phyloP scores from a whole-genome alignment of 768 basidiomycete species.

The Boletellus emodensis region DNA sequence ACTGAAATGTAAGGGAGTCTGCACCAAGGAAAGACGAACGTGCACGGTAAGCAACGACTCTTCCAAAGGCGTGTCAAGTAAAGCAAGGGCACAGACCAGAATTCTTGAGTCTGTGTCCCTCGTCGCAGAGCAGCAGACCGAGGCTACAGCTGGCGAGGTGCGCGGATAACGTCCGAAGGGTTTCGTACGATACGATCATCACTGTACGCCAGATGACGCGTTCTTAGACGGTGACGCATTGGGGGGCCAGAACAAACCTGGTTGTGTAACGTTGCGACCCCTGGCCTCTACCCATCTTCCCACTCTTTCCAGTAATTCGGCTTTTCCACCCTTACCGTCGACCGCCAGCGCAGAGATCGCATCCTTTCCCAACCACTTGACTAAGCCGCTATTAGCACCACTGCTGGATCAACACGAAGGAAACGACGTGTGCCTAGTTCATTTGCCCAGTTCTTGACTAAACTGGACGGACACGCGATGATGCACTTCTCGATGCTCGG shows the following conservation, averaged over 20 bases:
- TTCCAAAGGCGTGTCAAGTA: not conserved
- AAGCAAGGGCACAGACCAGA: conserved; percentile 53
- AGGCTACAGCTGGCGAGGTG: conserved; percentile 79
- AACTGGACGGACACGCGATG: conserved; percentile 93
- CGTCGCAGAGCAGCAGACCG: conserved; percentile 92
- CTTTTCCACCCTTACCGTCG: conserved; percentile 89
- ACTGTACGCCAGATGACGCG: conserved; percentile 43
- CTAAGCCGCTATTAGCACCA: conserved; percentile 36
- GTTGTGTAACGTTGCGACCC: conserved; percentile 87
- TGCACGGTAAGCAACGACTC: not conserved
- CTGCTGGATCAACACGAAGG: not conserved
- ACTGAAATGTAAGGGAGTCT: conserved; percentile 87
- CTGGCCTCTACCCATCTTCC: conserved; percentile 85
- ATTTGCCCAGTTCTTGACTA: conserved; percentile 99
- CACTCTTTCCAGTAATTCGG: conserved; percentile 73
- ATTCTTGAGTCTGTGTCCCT: conserved; percentile 96
- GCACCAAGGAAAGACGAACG: conserved; percentile 4
- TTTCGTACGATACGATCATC: conserved; percentile 99
- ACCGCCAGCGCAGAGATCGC: conserved; percentile 80
- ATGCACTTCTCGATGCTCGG: conserved; percentile 94
- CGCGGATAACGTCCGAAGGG: conserved; percentile 72
- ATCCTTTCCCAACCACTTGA: conserved; percentile 92
- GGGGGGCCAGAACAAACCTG: conserved; percentile 49
- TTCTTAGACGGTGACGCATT: not conserved
- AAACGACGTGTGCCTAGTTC: conserved; percentile 69